Evolutionary conservation across 1,284 basidiomycete species (phyloP), one percentile per base, ranked within the genome.

Genomic region (Ceratobasidium theobromae): DNA sequence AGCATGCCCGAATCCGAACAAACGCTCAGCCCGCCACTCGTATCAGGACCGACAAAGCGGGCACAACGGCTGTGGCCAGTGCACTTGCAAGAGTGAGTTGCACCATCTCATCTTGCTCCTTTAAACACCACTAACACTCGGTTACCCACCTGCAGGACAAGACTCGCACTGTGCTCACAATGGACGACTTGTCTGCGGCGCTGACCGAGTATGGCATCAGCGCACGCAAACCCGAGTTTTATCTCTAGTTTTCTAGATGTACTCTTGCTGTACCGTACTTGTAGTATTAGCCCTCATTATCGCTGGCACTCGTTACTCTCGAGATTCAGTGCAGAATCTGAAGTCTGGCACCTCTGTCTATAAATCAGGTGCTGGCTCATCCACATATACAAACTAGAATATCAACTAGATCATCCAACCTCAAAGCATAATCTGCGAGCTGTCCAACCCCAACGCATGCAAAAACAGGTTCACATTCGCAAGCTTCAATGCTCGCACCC

Each of bases 161-260:
- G 74, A 93, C 93, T 40, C 86, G 93, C 70, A 98, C 97, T n/a
- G 94, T 95, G 0, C 79, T 99, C 68, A 98, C 94, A 4, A 98
- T 98, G 95, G 97, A 99, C 70, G 97, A 99, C 75, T 81, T 99
- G 51, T 90, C 89, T 68, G 83, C 94, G 5, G 97, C 97, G 0
- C 83, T 99, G 27, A 84, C 86, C 43, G 97, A 99, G 76, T 98
- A 98, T 74, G 96, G 97, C 4, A 94, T 98, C 72, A 95, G 90
- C 72, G 85, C 92, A n/a, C 87, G 89, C 74, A 95, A 95, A 73
- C 91, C 93, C 18, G 93, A 95, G 70, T 96, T 90, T 76, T 93
- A 89, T 76, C 80, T 91, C 77, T 92, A 28, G 43, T 25, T 43
- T 12, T 38, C 16, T 52, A 8, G 5, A 11, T 53, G 41, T 32